These are phyloP conservation scores for Lachancea quebecensis DNA, from an alignment of 805 yeast genomes.

Conservation along the genomic window DNA sequence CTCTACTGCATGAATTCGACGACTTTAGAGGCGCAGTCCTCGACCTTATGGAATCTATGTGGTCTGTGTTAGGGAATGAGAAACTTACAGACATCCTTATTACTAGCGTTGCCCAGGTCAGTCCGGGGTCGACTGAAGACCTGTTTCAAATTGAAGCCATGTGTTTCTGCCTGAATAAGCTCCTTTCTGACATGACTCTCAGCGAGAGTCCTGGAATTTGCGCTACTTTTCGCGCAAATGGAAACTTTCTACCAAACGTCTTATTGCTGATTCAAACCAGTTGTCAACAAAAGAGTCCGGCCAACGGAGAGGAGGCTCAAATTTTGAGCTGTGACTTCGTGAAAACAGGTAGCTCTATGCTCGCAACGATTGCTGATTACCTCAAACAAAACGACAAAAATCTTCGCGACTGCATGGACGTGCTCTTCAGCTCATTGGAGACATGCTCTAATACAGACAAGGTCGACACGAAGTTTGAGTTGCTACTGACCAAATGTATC, in stretches of 20 bases:
- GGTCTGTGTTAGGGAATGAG: slow-evolving; percentile 52
- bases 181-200: slow-evolving; percentile 24
- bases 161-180: slow-evolving; percentile 23
- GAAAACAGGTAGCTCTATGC: slow-evolving; percentile 23
- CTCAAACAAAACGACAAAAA: slow-evolving; percentile 18
- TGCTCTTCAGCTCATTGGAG: slow-evolving; percentile 27
- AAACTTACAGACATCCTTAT: slow-evolving; percentile 28
- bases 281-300: slow-evolving; percentile 12
- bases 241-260: slow-evolving; percentile 16
- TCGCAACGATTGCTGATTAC: slow-evolving; percentile 28
- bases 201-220: slow-evolving; percentile 28
- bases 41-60: slow-evolving; percentile 68
- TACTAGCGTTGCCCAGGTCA: slow-evolving; percentile 20
- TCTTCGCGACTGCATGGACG: slow-evolving; percentile 21
- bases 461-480: slow-evolving; percentile 22
- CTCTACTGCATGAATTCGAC: slow-evolving; percentile 44
- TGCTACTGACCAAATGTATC: slow-evolving; percentile 24
- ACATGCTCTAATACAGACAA: slow-evolving; percentile 11
- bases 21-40: slow-evolving; percentile 67
- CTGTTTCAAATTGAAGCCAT: slow-evolving; percentile 30
- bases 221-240: slow-evolving; percentile 19
- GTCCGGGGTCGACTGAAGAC: slow-evolving; percentile 11
- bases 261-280: slow-evolving; percentile 24
- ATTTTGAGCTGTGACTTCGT: slow-evolving; percentile 24
- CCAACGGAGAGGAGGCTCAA: slow-evolving; percentile 12